Evolutionary conservation across 306 rosid genomes (phyloP), one percentile per base, ranked within the genome.

Genomic region (Glycine soja): DNA sequence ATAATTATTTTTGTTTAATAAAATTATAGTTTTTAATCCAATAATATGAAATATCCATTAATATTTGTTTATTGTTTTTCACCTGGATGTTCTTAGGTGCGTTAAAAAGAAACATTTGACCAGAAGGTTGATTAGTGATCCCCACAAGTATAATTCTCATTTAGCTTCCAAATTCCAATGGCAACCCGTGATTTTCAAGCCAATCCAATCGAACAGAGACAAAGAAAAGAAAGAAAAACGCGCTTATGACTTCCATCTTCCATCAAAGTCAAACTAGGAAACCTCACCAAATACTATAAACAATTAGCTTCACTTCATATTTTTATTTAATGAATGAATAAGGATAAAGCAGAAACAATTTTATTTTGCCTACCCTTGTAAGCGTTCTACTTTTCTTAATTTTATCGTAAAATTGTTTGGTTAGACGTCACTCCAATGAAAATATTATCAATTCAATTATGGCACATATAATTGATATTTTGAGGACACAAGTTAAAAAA

Each of bases 241-340:
- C 86, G 82, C 30, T 61, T 62, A 54, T 19, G 74, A 77, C 69
- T 70, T 77, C 75, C n/a, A n/a, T 43, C 18, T 6, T 14, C 47
- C 3, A 9, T 14, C 62, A 70, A 68, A 70, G 82, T 83, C 86
- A 83, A 70, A 76, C 51, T 77, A 59, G n/a, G 45, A 82, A 76
- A 54, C 74, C 42, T 82, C 45, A 6, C 47, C 81, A 57, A 75
- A 67, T 24, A 71, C 7, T 8, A 9, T 70, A 45, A 70, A 62
- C 56, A 80, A 50, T 10, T 0, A 63, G 2, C 10, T 38, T 54
- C 16, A 0, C 4, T 36, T 38, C 66, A 18, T 70, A 70, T 70
- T 79, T 42, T 43, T 54, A 42, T 54, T 42, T 43, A 68, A 42
- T 54, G 1, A 68, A 42, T 54, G 1, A 11, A 19, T 4, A 24